phyloP scores from a whole-genome alignment of 1,284 basidiomycete species.

The Trichosporon sp. region DNA sequence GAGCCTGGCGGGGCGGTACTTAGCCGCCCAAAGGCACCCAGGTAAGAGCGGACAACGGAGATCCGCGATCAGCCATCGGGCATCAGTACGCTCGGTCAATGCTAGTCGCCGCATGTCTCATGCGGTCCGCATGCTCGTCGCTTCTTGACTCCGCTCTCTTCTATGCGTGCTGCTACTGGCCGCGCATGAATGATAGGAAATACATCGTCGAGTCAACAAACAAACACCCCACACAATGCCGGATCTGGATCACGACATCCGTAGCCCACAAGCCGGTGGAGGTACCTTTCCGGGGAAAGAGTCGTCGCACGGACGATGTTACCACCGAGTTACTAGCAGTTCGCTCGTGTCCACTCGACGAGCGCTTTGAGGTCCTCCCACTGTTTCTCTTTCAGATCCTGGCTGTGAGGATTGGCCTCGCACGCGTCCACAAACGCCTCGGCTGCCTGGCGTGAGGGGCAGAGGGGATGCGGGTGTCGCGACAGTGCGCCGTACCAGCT shows the following conservation, averaged over 20 bases:
- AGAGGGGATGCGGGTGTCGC: slow-evolving; percentile 40
- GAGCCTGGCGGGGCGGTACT: no score
- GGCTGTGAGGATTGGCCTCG: slow-evolving; percentile 34
- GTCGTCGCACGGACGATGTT: no score
- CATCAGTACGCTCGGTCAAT: neutral
- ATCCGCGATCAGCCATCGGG: slow-evolving; percentile 10
- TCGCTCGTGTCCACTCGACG: slow-evolving; percentile 49
- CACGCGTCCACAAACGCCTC: slow-evolving; percentile 53
- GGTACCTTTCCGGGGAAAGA: no score
- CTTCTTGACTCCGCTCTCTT: no score
- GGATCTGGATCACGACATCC: no score
- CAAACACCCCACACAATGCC: no score
- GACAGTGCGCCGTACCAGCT: slow-evolving; percentile 50
- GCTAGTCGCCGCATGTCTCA: neutral
- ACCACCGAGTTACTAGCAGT: slow-evolving; percentile 21
- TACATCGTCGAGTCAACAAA: no score
- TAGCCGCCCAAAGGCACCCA: neutral
- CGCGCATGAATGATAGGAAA: no score
- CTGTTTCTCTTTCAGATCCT: slow-evolving; percentile 40
- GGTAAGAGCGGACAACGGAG: slow-evolving; percentile 12
- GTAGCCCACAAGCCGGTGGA: no score
- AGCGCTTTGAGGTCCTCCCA: slow-evolving; percentile 52
- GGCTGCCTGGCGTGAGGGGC: slow-evolving; percentile 35
- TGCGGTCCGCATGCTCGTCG: neutral
- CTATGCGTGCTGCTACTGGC: no score